Base-by-base conservation (phyloP, 306 rosid genomes). In the Medicago ruthenica region DNA sequence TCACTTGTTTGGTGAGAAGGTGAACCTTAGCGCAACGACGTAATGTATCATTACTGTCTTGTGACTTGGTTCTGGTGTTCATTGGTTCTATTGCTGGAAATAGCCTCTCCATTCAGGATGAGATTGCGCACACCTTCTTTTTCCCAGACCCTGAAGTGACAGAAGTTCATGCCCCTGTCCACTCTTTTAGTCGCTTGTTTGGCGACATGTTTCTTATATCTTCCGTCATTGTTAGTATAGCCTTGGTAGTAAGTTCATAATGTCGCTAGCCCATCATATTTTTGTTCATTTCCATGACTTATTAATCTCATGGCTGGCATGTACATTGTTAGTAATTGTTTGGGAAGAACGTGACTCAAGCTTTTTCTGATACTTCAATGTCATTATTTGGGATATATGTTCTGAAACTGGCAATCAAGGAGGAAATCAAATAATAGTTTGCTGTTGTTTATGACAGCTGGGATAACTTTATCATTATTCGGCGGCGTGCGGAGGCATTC, bases 401-500 rank as follows among this genome's bases (percentile, higher is more conserved):
- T 74, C 8, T 51, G 12, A 79, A 72, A 74, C 17, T 81, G 60
- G 42, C 36, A 62, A 22, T 66, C 0, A 17, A 85, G 20, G 20
- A 9, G 13, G 77, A 58, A 37, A 48, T 71, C 42, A 68, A 73
- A 77, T 79, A 4, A 70, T 71, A 70, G 57, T 77, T 72, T 76
- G 65, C 72, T 75, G 44, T 75, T 58, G 51, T 64, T 83, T 85
- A 34, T 57, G 39, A 74, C 80, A 95, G 98, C 97, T 74, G 96
- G 98, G 76, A 95, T 95, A 78, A 90, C 92, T 41, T 78, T 92
- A 76, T 83, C 93, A 72, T 87, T 95, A 73, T 92, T 95, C 80
- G 97, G 98, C 69, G 97, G 97, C 39, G 97, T 90, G 11, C 81
- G 92, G 54, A 95, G 89, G 85, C 89, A 92, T 87, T 86, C 92